Percentiles rank a stretch among this genome's conserved stretches.
Evolutionary conservation across 192 early-diverging fungal species (phyloP).

Genomic region (Podila epigama): DNA sequence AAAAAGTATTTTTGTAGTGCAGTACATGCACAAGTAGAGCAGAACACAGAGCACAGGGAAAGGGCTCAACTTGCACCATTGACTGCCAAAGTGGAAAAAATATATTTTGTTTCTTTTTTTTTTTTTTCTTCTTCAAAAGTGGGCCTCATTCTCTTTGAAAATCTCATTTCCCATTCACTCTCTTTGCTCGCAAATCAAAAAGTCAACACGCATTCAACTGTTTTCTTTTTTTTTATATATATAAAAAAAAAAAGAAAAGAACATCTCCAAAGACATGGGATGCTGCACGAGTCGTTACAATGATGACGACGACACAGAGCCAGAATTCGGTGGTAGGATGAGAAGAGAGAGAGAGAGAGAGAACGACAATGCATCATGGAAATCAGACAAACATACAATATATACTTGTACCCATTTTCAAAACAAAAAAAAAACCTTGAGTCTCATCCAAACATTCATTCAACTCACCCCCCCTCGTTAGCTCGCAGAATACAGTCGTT

Average conservation of each 20-base stretch:
- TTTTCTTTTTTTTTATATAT: neutral
- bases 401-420: neutral
- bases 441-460: neutral
- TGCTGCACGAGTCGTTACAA: conserved; percentile 5
- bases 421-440: no score
- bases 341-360: neutral
- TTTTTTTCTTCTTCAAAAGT: no score
- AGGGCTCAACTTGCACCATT: no score
- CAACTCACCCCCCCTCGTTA: neutral
- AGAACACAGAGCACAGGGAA: no score
- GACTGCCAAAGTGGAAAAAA: no score
- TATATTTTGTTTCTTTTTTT: no score
- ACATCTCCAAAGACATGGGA: neutral
- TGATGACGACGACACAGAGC: conserved; percentile 8
- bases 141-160: no score
- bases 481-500: neutral
- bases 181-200: no score
- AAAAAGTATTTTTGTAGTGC: no score
- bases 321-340: conserved; percentile 6
- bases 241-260: neutral
- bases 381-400: neutral
- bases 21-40: no score
- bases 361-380: neutral
- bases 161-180: no score
- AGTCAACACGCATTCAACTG: no score